A percentile compares a stretch with the other conserved stretches of the same genome.
Evolutionary conservation across 1,139 yeast genomes (phyloP).

Genomic region (Kluyveromyces sp.): DNA sequence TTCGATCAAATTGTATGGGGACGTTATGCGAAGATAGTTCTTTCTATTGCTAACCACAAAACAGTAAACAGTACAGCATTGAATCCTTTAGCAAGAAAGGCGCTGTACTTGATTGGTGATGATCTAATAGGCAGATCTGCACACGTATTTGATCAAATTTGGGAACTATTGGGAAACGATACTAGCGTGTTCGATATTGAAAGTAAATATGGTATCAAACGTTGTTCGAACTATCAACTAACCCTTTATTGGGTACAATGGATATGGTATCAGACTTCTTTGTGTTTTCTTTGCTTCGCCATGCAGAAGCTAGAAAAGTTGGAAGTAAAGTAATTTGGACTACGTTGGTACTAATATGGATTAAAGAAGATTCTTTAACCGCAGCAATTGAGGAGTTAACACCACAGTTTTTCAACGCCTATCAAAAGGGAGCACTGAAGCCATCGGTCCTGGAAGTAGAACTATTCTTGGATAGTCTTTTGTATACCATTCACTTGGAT

Average conservation of each 20-base stretch:
- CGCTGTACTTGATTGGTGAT: slow-evolving; percentile 57
- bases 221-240: slow-evolving; percentile 68
- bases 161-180: slow-evolving; percentile 58
- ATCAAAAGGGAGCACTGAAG: slow-evolving; percentile 19
- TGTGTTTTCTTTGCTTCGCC: slow-evolving; percentile 63
- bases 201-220: slow-evolving; percentile 50
- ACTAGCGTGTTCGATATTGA: slow-evolving; percentile 7
- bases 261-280: slow-evolving; percentile 59
- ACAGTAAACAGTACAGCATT: slow-evolving; percentile 39
- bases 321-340: slow-evolving; percentile 70
- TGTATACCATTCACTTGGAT: slow-evolving; percentile 28
- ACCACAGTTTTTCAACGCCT: slow-evolving; percentile 24
- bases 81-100: slow-evolving; percentile 66
- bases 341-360: slow-evolving; percentile 29
- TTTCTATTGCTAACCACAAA: slow-evolving; percentile 35
- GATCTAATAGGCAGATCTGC: slow-evolving; percentile 59
- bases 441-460: slow-evolving; percentile 20
- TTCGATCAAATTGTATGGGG: slow-evolving; percentile 60
- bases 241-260: slow-evolving; percentile 53
- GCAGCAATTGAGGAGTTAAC: slow-evolving; percentile 16
- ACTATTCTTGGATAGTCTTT: slow-evolving; percentile 15
- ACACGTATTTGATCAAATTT: slow-evolving; percentile 46
- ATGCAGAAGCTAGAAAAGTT: slow-evolving; percentile 51
- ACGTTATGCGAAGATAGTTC: slow-evolving; percentile 50
- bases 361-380: slow-evolving; percentile 12